Percentiles rank a stretch among this genome's conserved stretches.
Evolutionary conservation across 2,329 filamentous ascomycete species (phyloP).

Genomic region (Pseudogymnoascus sp.): DNA sequence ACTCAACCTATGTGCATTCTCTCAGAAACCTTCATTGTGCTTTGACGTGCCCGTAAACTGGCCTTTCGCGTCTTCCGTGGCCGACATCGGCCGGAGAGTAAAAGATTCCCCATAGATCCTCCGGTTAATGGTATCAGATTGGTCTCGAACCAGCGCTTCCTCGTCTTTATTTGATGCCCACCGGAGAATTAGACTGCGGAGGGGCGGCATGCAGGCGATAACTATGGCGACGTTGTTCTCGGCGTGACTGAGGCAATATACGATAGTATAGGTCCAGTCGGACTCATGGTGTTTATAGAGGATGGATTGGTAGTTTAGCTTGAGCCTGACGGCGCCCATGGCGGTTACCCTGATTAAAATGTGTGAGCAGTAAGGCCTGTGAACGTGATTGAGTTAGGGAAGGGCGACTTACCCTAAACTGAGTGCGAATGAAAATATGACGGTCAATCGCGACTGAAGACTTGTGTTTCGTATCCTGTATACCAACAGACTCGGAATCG

Average conservation of each 20-base stretch:
- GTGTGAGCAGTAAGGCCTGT: neutral
- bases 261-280: slow-evolving; percentile 6
- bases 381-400: neutral
- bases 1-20: neutral
- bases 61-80: neutral
- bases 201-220: slow-evolving; percentile 6
- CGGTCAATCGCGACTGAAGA: slow-evolving; percentile 3
- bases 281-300: neutral
- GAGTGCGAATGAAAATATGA: slow-evolving; percentile 3
- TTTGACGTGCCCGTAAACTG: neutral
- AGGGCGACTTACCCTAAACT: neutral
- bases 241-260: slow-evolving; percentile 3
- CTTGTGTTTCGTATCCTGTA: slow-evolving; percentile 5
- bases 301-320: neutral
- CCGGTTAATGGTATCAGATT: neutral
- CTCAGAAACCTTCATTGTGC: neutral
- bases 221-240: slow-evolving; percentile 2
- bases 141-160: neutral
- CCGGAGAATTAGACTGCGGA: neutral
- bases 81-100: neutral
- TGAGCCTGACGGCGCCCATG: neutral
- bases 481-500: slow-evolving; percentile 2
- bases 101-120: slow-evolving; percentile 6
- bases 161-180: slow-evolving; percentile 7
- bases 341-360: neutral